These are phyloP conservation scores for Cardamine occulta DNA, from an alignment of 345 rosid species.

Conservation along the genomic window DNA sequence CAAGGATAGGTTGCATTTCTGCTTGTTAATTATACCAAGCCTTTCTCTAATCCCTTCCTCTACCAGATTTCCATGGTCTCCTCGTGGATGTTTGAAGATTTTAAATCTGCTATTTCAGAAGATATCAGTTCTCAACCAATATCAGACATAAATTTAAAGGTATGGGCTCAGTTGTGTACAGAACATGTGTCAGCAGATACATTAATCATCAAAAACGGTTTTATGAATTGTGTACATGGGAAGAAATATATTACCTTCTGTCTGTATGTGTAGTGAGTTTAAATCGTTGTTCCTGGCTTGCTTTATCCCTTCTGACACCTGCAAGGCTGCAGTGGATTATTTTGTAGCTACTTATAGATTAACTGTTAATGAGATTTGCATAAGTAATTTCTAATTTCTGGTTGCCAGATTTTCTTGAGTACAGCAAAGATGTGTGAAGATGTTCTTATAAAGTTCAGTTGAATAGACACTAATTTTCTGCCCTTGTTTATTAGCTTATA, in stretches of 20 bases:
- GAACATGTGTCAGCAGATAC: background rate
- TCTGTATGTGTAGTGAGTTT: background rate
- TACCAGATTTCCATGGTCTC: constrained; percentile 60
- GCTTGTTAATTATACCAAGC: constrained; percentile 18
- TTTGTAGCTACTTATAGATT: background rate
- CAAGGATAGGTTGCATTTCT: background rate
- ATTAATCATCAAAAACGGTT: constrained; percentile 2
- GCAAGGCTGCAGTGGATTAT: constrained; percentile 9
- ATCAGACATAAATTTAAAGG: constrained; percentile 84
- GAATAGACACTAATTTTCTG: background rate
- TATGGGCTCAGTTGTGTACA: constrained; percentile 34
- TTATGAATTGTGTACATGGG: background rate
- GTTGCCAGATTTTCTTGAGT: background rate
- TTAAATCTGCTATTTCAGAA: constrained; percentile 63
- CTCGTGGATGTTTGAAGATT: constrained; percentile 78
- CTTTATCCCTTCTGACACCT: constrained; percentile 13
- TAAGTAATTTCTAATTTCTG: background rate
- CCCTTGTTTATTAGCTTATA: constrained; percentile 62
- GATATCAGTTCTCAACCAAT: constrained; percentile 55
- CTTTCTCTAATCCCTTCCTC: constrained; percentile 32
- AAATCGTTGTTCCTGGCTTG: constrained; percentile 14
- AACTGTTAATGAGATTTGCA: constrained; percentile 8
- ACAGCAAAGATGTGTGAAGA: constrained; percentile 5
- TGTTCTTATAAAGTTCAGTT: background rate
- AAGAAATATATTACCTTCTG: background rate